Evolutionary conservation across 176 grass and related monocot genomes (phyloP).

Genomic region (Oryza meridionalis): DNA sequence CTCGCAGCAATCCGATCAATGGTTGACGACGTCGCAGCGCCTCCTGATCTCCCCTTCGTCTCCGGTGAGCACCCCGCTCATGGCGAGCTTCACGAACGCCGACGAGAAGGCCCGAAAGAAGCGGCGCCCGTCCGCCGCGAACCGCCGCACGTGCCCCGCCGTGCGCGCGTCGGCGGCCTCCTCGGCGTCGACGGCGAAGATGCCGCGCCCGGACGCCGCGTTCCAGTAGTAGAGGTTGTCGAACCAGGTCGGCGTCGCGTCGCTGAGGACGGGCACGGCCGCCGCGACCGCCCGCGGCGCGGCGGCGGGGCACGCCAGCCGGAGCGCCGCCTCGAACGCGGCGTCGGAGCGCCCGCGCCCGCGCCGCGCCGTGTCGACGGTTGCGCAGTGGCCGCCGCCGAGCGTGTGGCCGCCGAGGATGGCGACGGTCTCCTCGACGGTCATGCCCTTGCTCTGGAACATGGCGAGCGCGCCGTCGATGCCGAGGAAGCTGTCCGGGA

Average conservation of each 20-base stretch:
- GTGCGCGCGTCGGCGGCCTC: neutral
- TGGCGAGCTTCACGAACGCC: conserved; percentile 28
- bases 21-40: neutral
- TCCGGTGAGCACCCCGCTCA: conserved; percentile 18
- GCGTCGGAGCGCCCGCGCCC: neutral
- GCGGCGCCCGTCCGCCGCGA: neutral
- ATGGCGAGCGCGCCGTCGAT: conserved; percentile 23
- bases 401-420: conserved; percentile 30
- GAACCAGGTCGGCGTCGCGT: conserved; percentile 23
- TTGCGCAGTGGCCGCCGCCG: conserved; percentile 11
- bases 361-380: neutral
- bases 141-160: neutral
- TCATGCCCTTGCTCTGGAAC: neutral
- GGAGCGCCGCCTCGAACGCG: neutral
- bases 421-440: conserved; percentile 28
- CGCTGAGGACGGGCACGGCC: neutral
- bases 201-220: neutral
- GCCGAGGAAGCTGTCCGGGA: conserved; percentile 6
- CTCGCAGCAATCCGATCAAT: neutral
- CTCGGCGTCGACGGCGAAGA: conserved; percentile 25
- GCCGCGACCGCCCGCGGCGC: neutral
- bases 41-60: conserved; percentile 23
- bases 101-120: conserved; percentile 5
- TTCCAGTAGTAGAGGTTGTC: conserved; percentile 20
- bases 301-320: neutral